These are phyloP conservation scores for Penicillium nucicola DNA, from an alignment of 495 filamentous ascomycete species.

Conservation along the genomic window DNA sequence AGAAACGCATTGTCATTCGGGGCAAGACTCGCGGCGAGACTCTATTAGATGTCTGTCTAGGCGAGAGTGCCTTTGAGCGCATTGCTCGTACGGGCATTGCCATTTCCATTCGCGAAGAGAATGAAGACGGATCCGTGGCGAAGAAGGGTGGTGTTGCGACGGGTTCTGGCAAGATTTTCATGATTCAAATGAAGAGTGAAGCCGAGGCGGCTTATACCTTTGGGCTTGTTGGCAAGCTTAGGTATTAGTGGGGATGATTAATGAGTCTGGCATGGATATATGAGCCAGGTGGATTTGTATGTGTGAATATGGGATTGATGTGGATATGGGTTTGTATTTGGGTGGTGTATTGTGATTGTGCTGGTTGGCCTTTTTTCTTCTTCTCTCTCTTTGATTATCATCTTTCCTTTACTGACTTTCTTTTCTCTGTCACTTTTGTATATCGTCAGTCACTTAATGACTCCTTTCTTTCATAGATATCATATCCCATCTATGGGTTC, in stretches of 20 bases:
- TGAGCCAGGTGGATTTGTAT: neutral
- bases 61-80: conserved; percentile 78
- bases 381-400: too few species aligned
- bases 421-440: neutral
- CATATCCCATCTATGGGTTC: neutral
- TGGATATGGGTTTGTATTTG: neutral
- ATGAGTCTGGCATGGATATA: too few species aligned
- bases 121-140: conserved; percentile 64
- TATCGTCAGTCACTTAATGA: conserved; percentile 3
- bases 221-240: conserved; percentile 57
- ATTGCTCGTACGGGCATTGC: conserved; percentile 82
- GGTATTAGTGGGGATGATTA: conserved; percentile 38
- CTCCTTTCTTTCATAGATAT: conserved; percentile 11
- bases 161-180: conserved; percentile 72
- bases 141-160: conserved; percentile 67
- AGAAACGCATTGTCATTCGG: conserved; percentile 79
- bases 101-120: conserved; percentile 81
- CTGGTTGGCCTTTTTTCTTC: neutral
- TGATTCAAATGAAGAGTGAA: conserved; percentile 74
- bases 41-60: conserved; percentile 79
- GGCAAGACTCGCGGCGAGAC: conserved; percentile 64
- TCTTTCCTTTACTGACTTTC: neutral
- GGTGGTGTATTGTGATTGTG: neutral
- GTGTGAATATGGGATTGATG: neutral
- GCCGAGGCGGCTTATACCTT: conserved; percentile 60